A percentile compares a stretch with the other conserved stretches of the same genome.
These are phyloP conservation scores for Hypsizygus marmoreus DNA, from an alignment of 768 basidiomycete species.

Conservation along the genomic window DNA sequence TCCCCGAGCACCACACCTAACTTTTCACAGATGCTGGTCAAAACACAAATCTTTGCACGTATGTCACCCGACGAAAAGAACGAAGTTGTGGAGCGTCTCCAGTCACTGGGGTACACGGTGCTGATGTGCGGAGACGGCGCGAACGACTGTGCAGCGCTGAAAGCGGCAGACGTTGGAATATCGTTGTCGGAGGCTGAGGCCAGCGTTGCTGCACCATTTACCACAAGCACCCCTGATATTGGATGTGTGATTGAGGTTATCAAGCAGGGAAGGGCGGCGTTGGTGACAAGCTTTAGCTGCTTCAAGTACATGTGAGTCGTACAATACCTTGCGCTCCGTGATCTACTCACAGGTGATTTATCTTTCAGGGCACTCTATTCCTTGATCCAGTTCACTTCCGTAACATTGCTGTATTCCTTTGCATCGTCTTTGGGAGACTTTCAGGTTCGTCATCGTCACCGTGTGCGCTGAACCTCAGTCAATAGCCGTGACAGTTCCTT, in stretches of 20 bases:
- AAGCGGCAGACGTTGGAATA: slow-evolving; percentile 97
- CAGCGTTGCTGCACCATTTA: slow-evolving; percentile 97
- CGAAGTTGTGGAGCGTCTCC: slow-evolving; percentile 93
- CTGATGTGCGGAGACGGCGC: slow-evolving; percentile 99
- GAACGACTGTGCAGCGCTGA: slow-evolving; percentile 97
- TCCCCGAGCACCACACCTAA: no score
- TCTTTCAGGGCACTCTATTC: slow-evolving; percentile 90
- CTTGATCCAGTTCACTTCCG: slow-evolving; percentile 98
- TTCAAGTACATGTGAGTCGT: slow-evolving; percentile 98
- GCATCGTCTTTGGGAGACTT: slow-evolving; percentile 96
- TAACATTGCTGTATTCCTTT: slow-evolving; percentile 94
- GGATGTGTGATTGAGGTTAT: slow-evolving; percentile 96
- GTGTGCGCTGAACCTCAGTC: slow-evolving; percentile 11
- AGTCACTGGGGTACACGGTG: slow-evolving; percentile 92
- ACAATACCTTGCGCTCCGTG: neutral
- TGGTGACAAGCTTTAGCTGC: slow-evolving; percentile 98
- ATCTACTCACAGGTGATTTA: slow-evolving; percentile 11
- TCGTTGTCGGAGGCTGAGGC: slow-evolving; percentile 98
- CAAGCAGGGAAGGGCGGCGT: slow-evolving; percentile 91
- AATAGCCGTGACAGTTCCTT: slow-evolving; percentile 81
- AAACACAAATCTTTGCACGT: slow-evolving; percentile 93
- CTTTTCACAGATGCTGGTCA: slow-evolving; percentile 84
- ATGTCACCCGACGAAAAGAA: slow-evolving; percentile 99
- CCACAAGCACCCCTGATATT: slow-evolving; percentile 91
- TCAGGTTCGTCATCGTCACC: slow-evolving; percentile 56